Evolutionary conservation across 441 rosid genomes (phyloP), one percentile per base, ranked within the genome.

Genomic region (Cnidoscolus chayamansa): DNA sequence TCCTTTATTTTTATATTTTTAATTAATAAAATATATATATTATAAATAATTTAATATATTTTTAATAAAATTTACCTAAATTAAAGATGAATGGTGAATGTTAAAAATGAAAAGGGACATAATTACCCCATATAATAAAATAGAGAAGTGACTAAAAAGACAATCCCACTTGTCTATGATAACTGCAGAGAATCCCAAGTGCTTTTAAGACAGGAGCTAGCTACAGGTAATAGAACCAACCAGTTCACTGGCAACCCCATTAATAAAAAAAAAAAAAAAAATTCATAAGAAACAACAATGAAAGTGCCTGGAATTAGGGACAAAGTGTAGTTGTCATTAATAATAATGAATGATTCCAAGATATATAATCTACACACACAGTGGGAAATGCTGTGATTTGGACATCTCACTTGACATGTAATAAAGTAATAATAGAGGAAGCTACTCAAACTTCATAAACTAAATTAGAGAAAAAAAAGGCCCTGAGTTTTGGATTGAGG

Each of bases 401-500:
- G 75, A 76, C 56, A 58, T 59, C 9, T 47, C 2, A 32, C 37
- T 77, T 30, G 17, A 68, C 58, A 17, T 58, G 16, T 51, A 15
- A 51, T 51, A 17, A 25, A 17, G 15, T 51, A 56, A 19, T 9
- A 19, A 40, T 13, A 2, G 10, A 17, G 35, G 37, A 35, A 4
- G 37, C 37, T 35, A 35, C 35, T n/a, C 63, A 25, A 25, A 31
- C 37, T 25, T 17, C 32, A 64, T 63, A n/a, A 50, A 15, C 45
- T 48, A 55, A 31, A 68, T 74, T 25, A 51, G 63, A 51, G 72
- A 58, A 51, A 60, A 53, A 30, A 20, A 19, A 40, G 25, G 5
- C 16, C 50, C 16, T 17, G 17, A 61, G 37, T 7, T 17, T 1
- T 54, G 43, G 1, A 59, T 50, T 8, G 61, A 61, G 60, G 43